These are phyloP conservation scores for Thraustotheca clavata DNA, from an alignment of 352 stramenopile genomes.

Conservation along the genomic window DNA sequence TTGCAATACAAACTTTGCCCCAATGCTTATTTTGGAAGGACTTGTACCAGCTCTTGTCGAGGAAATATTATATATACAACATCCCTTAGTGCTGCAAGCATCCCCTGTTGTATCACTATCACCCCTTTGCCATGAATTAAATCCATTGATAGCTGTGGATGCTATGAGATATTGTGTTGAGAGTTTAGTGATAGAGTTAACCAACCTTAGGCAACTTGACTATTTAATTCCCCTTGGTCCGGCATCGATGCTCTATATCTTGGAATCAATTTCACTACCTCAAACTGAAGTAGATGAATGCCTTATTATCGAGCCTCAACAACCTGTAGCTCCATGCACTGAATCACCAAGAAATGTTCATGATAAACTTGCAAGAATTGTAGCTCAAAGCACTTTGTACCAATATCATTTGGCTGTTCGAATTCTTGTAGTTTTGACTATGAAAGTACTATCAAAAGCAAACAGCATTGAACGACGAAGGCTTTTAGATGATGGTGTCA, in stretches of 20 bases:
- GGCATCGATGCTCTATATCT: conserved; percentile 2
- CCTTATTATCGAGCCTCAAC: background rate
- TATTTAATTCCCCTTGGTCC: conserved; percentile 10
- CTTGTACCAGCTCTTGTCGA: background rate
- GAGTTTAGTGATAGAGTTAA: background rate
- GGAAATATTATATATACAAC: background rate
- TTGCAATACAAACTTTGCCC: background rate
- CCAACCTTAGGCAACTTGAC: background rate
- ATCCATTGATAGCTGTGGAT: background rate
- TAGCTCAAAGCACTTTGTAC: background rate
- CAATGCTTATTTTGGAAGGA: conserved; percentile 3
- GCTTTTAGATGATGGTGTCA: background rate
- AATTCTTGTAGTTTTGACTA: background rate
- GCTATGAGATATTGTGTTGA: background rate
- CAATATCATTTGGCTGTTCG: conserved; percentile 11
- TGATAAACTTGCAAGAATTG: background rate
- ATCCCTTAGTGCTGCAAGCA: background rate
- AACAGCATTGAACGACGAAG: background rate
- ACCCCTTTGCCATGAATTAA: background rate
- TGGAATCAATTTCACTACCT: background rate
- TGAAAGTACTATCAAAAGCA: background rate
- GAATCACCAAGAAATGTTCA: background rate
- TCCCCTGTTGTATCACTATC: background rate
- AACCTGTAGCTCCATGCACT: too few species aligned
- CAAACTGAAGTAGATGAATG: conserved; percentile 15